These are phyloP conservation scores for Fusarium fujikuroi DNA, from an alignment of 2,329 filamentous ascomycete species.

Conservation along the genomic window DNA sequence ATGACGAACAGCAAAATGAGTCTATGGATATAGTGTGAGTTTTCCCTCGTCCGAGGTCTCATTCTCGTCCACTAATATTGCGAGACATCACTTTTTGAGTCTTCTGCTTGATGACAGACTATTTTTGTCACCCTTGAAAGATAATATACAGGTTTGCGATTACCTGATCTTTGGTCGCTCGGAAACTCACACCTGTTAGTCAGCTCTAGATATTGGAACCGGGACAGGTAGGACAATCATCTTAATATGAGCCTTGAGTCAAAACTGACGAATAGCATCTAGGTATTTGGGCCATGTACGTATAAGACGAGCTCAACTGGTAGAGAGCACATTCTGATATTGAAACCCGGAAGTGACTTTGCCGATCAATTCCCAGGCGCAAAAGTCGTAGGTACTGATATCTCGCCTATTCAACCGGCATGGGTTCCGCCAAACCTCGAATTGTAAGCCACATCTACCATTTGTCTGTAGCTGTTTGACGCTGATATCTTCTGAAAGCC, in stretches of 20 bases:
- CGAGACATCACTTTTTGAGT: slow-evolving; percentile 23
- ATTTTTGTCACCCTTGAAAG: slow-evolving; percentile 11
- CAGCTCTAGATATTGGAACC: slow-evolving; percentile 28
- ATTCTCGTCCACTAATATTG: rapidly evolving
- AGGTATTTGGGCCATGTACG: slow-evolving; percentile 22
- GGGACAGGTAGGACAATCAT: slow-evolving; percentile 15
- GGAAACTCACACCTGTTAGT: neutral
- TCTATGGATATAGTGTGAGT: slow-evolving; percentile 31
- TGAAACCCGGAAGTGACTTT: slow-evolving; percentile 56
- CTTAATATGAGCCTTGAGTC: rapidly evolving
- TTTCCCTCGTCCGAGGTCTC: rapidly evolving
- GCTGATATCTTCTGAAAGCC: neutral
- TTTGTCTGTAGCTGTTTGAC: rapidly evolving
- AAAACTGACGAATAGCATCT: neutral
- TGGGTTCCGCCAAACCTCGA: slow-evolving; percentile 24
- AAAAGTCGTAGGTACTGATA: slow-evolving; percentile 62
- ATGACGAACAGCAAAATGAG: slow-evolving; percentile 32
- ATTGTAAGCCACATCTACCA: neutral
- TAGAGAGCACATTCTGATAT: neutral
- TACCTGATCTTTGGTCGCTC: neutral
- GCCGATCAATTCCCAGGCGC: slow-evolving; percentile 56
- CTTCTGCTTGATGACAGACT: slow-evolving; percentile 17
- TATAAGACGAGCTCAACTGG: too few relatives aligned
- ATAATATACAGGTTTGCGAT: slow-evolving; percentile 8
- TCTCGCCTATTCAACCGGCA: slow-evolving; percentile 62